Conservation (phyloP, 495 filamentous ascomycete genomes). For the Tirmania nivea region DNA sequence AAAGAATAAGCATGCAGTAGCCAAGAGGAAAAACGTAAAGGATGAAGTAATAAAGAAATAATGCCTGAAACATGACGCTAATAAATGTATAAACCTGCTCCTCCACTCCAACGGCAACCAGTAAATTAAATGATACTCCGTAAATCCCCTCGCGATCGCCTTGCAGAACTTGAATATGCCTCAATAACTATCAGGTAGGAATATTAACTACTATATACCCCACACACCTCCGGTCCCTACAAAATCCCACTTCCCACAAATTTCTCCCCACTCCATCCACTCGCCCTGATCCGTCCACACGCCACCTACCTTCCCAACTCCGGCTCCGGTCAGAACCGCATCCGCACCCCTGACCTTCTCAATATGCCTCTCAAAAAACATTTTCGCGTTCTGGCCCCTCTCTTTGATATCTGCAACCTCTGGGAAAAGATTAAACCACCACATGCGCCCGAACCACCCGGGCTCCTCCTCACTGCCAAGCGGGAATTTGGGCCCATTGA, state of each 20-base stretch:
- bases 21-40: no score
- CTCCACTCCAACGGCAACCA: no score
- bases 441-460: neutral
- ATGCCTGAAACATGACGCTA: no score
- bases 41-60: no score
- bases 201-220: neutral
- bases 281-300: neutral
- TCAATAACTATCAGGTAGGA: neutral
- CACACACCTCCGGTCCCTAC: neutral
- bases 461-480: neutral
- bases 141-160: no score
- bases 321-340: neutral
- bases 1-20: no score
- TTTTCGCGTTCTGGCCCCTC: neutral
- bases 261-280: neutral
- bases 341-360: neutral
- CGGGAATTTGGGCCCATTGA: neutral
- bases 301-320: neutral
- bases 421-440: neutral
- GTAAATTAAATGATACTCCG: neutral
- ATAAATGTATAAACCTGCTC: no score
- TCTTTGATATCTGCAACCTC: neutral
- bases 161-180: neutral
- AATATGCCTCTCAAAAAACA: neutral
- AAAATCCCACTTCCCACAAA: neutral